Conservation (phyloP, 257 asterid species). For the Scutellaria minor region DNA sequence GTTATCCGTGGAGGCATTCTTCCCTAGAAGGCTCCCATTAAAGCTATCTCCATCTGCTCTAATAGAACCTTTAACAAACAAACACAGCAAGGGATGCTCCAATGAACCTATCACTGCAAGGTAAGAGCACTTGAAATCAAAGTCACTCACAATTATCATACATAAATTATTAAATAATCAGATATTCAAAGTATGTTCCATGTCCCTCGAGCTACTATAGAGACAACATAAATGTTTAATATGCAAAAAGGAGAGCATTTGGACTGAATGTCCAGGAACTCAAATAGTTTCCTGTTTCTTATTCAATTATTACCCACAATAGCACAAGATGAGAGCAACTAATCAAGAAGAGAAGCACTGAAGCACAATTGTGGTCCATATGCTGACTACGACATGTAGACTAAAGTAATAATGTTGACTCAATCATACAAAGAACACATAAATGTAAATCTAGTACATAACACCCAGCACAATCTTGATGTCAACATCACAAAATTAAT, state of each 20-base stretch:
- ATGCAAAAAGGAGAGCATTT: not conserved
- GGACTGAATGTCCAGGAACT: conserved; percentile 17
- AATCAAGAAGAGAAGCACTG: not conserved
- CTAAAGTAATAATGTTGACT: conserved; percentile 1
- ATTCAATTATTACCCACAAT: not conserved
- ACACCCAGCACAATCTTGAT: conserved; percentile 7
- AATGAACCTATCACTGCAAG: conserved; percentile 89
- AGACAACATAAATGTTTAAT: not conserved
- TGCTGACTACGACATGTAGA: conserved; percentile 8
- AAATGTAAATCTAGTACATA: not conserved
- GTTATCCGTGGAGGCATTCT: conserved; percentile 36
- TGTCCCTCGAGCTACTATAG: conserved; percentile 1
- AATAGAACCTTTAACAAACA: conserved; percentile 76
- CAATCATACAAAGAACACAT: not conserved
- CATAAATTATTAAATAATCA: conserved; percentile 18
- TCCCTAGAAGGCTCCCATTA: conserved; percentile 41
- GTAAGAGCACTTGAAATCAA: conserved; percentile 32
- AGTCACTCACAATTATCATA: conserved; percentile 18
- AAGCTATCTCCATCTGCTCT: conserved; percentile 80
- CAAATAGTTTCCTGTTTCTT: not conserved
- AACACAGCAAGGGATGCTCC: conserved; percentile 74
- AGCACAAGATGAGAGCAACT: not conserved
- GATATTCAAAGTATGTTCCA: conserved; percentile 11
- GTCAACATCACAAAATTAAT: not conserved
- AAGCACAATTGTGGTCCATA: conserved; percentile 10